These are phyloP conservation scores for Picea sitchensis DNA, from an alignment of 75 land plant species.

Conservation along the genomic window DNA sequence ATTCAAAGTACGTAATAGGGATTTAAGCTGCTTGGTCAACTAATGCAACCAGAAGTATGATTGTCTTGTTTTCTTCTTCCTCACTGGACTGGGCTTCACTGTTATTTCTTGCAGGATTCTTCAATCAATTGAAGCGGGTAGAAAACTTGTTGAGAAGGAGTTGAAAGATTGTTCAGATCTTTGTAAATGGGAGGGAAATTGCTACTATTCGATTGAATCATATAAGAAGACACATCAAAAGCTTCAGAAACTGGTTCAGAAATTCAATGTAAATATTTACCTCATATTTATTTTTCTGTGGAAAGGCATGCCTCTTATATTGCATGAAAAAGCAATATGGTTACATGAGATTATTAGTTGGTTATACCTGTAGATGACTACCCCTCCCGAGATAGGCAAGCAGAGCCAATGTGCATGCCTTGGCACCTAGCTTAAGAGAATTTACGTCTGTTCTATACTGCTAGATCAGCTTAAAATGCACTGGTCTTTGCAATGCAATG, in stretches of 20 bases:
- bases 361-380: no score
- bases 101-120: constrained; percentile 43
- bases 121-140: constrained; percentile 44
- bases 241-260: constrained; percentile 67
- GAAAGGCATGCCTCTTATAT: no score
- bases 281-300: no score
- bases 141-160: constrained; percentile 49
- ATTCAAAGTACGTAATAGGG: not conserved
- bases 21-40: not conserved
- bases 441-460: no score
- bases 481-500: no score
- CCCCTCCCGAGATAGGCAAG: no score
- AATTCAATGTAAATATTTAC: constrained; percentile 55
- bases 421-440: no score
- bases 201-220: constrained; percentile 38
- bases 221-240: constrained; percentile 65
- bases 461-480: no score
- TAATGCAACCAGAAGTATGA: not conserved
- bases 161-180: constrained; percentile 62
- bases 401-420: no score
- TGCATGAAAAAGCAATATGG: no score
- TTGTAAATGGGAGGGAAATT: constrained; percentile 65
- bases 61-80: not conserved
- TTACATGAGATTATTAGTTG: no score
- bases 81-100: not conserved